Evolutionary conservation across 192 early-diverging fungal genomes (phyloP).

Genomic region (Linnemannia schmuckeri): DNA sequence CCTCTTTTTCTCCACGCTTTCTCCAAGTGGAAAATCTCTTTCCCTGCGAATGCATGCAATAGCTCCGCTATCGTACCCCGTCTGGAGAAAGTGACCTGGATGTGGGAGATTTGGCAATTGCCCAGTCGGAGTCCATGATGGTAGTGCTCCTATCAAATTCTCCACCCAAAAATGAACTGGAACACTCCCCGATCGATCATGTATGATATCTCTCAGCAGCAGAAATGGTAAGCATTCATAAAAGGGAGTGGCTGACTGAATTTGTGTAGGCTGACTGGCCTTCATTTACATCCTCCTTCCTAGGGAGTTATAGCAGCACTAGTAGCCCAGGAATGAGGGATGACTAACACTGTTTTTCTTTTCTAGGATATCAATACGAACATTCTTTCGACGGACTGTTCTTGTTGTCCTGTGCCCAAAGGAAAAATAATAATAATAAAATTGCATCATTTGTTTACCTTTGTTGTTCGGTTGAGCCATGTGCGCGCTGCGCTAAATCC

Average conservation of each 20-base stretch:
- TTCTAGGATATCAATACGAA: too few species aligned
- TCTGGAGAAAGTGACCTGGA: neutral
- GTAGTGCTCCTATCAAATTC: neutral
- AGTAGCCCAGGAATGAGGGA: too few species aligned
- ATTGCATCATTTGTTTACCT: conserved; percentile 4
- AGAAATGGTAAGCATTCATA: too few species aligned
- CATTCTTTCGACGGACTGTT: too few species aligned
- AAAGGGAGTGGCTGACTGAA: too few species aligned
- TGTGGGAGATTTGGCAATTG: neutral
- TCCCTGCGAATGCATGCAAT: neutral
- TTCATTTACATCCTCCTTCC: too few species aligned
- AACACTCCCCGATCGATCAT: conserved; percentile 1
- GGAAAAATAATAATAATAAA: neutral
- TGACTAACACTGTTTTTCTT: too few species aligned
- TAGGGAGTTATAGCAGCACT: too few species aligned
- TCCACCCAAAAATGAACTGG: neutral
- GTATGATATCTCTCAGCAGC: neutral
- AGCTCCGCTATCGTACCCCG: neutral
- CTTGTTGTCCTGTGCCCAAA: too few species aligned
- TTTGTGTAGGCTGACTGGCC: too few species aligned
- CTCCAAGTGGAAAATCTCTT: neutral
- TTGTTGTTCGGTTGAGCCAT: neutral
- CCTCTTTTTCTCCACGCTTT: neutral
- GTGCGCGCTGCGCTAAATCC: conserved; percentile 6
- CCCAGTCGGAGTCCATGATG: neutral